Percentiles rank a stretch among this genome's conserved stretches.
These are phyloP conservation scores for Cladosporium sp. DNA, from an alignment of 2,329 filamentous ascomycete species.

Conservation along the genomic window DNA sequence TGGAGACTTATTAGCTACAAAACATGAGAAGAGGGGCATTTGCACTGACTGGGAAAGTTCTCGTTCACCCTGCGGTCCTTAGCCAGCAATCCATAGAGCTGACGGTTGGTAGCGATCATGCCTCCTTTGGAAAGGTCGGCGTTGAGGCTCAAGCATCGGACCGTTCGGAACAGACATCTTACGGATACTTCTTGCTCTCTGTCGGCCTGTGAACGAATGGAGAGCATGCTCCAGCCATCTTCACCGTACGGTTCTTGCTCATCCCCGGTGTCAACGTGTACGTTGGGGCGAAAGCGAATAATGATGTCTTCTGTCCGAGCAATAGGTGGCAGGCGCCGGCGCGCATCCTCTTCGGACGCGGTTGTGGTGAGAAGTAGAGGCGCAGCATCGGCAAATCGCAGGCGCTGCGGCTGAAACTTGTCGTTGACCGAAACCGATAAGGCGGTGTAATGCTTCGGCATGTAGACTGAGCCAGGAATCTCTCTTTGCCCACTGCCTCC, in stretches of 20 bases:
- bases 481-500: slow-evolving; percentile 30
- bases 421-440: slow-evolving; percentile 29
- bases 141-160: slow-evolving; percentile 28
- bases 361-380: slow-evolving; percentile 29
- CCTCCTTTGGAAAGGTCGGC: slow-evolving; percentile 27
- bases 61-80: slow-evolving; percentile 29
- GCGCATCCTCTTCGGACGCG: slow-evolving; percentile 30
- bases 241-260: slow-evolving; percentile 28
- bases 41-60: slow-evolving; percentile 24
- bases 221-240: slow-evolving; percentile 28
- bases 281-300: slow-evolving; percentile 28
- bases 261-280: slow-evolving; percentile 27
- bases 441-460: slow-evolving; percentile 26
- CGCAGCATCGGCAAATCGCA: slow-evolving; percentile 30
- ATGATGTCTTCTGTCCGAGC: slow-evolving; percentile 28
- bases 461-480: slow-evolving; percentile 28
- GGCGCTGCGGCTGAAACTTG: slow-evolving; percentile 28
- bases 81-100: slow-evolving; percentile 28
- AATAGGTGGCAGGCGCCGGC: slow-evolving; percentile 23
- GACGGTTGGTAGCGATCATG: slow-evolving; percentile 28
- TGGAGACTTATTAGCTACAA: slow-evolving; percentile 12
- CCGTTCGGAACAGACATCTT: slow-evolving; percentile 26
- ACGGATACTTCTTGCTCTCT: slow-evolving; percentile 27
- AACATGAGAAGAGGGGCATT: not conserved
- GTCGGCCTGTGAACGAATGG: slow-evolving; percentile 25